Percentiles rank a stretch among this genome's conserved stretches.
phyloP scores from a whole-genome alignment of 2,329 filamentous ascomycete genomes.

The Neopestalotiopsis sp. region DNA sequence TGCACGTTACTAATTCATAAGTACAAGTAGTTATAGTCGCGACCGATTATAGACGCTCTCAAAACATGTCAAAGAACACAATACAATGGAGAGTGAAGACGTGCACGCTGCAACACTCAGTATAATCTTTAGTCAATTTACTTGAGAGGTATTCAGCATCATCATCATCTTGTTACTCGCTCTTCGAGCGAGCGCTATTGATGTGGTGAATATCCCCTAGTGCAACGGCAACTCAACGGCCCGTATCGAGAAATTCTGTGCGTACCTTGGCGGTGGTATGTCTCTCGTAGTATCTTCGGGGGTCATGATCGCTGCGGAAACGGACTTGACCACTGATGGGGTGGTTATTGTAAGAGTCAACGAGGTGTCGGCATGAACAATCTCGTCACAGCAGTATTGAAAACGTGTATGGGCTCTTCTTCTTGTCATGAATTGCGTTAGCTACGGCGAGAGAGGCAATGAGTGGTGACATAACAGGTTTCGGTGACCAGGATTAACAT shows the following conservation, averaged over 20 bases:
- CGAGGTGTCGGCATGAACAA: not conserved
- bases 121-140: too few relatives aligned
- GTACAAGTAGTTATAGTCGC: too few relatives aligned
- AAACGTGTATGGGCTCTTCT: not conserved
- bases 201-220: not conserved
- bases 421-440: not conserved
- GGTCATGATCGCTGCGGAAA: not conserved
- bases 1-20: constrained; percentile 60
- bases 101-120: too few relatives aligned
- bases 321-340: not conserved
- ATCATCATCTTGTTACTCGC: not conserved
- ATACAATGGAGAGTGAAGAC: too few relatives aligned
- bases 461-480: not conserved
- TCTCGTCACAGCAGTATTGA: not conserved
- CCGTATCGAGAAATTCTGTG: not conserved
- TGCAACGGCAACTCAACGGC: not conserved
- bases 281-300: too few relatives aligned
- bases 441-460: not conserved
- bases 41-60: too few relatives aligned
- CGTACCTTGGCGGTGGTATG: too few relatives aligned
- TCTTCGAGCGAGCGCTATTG: not conserved
- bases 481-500: not conserved
- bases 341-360: not conserved
- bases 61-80: too few relatives aligned
- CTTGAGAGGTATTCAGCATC: not conserved